Conservation (phyloP, 176 grass and related monocot species). For the Saccharum officinarum region DNA sequence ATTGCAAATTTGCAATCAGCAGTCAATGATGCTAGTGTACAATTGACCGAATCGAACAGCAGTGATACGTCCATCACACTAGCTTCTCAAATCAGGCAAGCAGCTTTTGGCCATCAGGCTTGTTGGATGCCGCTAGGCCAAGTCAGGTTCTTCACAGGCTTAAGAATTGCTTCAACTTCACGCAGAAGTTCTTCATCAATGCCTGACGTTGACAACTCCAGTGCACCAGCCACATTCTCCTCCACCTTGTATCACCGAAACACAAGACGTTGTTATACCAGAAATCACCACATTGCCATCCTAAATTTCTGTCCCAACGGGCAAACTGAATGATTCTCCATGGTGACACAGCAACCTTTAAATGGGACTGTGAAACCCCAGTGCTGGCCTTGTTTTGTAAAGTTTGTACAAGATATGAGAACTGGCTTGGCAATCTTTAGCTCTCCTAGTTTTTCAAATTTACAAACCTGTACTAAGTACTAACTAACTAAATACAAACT, state of each 20-base stretch:
- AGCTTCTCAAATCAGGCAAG: not conserved
- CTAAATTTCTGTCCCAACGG: not conserved
- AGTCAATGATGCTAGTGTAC: not conserved
- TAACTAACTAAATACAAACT: not conserved
- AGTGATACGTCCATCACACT: not conserved
- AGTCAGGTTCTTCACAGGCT: slow-evolving; percentile 81
- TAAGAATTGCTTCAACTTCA: slow-evolving; percentile 73
- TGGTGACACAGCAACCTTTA: not conserved
- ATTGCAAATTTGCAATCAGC: not conserved
- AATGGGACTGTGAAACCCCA: not conserved
- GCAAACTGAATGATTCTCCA: not conserved
- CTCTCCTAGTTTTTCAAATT: not conserved
- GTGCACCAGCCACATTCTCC: slow-evolving; percentile 71
- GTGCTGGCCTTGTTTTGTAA: not conserved
- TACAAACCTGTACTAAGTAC: not conserved
- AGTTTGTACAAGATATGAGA: not conserved
- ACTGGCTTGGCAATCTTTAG: not conserved
- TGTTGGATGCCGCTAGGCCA: slow-evolving; percentile 85
- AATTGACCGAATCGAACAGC: not conserved
- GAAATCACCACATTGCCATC: not conserved
- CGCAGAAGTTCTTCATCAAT: slow-evolving; percentile 73
- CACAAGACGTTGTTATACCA: slow-evolving; percentile 1
- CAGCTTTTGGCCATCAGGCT: slow-evolving; percentile 26
- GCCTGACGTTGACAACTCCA: slow-evolving; percentile 61
- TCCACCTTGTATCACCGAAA: slow-evolving; percentile 61